These are phyloP conservation scores for Lentinus brumalis DNA, from an alignment of 768 basidiomycete species.

Conservation along the genomic window DNA sequence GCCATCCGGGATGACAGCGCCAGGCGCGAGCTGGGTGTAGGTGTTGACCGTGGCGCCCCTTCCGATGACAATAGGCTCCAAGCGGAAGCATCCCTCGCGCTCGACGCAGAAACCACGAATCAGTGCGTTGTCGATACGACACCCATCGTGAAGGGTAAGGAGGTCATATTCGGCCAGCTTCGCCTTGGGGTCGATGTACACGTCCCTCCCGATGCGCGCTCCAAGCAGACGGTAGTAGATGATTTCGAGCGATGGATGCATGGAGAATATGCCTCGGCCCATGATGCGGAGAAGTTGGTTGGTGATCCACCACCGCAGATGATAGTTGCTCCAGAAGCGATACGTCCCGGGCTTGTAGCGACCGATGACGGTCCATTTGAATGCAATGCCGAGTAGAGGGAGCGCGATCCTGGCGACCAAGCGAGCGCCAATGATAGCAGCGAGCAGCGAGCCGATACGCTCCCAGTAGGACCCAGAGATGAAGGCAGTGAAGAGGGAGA, in stretches of 20 bases:
- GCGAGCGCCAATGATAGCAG: slow-evolving; percentile 38
- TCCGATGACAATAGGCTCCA: slow-evolving; percentile 43
- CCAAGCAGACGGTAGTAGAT: slow-evolving; percentile 50
- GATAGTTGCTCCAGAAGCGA: slow-evolving; percentile 36
- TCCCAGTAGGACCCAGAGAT: slow-evolving; percentile 37
- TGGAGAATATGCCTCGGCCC: slow-evolving; percentile 45
- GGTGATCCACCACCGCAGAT: slow-evolving; percentile 49
- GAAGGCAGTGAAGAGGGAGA: slow-evolving; percentile 37
- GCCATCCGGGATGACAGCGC: slow-evolving; percentile 38
- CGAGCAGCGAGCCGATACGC: slow-evolving; percentile 36
- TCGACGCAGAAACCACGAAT: slow-evolving; percentile 50
- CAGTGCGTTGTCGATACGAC: slow-evolving; percentile 42
- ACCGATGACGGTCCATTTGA: slow-evolving; percentile 52
- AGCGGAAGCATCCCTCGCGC: slow-evolving; percentile 45
- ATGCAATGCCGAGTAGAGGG: slow-evolving; percentile 42
- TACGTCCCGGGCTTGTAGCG: slow-evolving; percentile 36
- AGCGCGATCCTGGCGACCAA: slow-evolving; percentile 37
- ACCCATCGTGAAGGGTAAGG: slow-evolving; percentile 44
- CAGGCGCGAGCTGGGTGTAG: slow-evolving; percentile 46
- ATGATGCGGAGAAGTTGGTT: slow-evolving; percentile 42
- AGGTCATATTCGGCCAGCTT: slow-evolving; percentile 47
- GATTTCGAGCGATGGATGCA: slow-evolving; percentile 39
- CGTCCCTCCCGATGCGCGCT: slow-evolving; percentile 44
- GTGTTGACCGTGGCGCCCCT: slow-evolving; percentile 43
- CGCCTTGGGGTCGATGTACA: slow-evolving; percentile 41